Conservation (phyloP, 495 filamentous ascomycete genomes). For the Penicillium mononematosum region DNA sequence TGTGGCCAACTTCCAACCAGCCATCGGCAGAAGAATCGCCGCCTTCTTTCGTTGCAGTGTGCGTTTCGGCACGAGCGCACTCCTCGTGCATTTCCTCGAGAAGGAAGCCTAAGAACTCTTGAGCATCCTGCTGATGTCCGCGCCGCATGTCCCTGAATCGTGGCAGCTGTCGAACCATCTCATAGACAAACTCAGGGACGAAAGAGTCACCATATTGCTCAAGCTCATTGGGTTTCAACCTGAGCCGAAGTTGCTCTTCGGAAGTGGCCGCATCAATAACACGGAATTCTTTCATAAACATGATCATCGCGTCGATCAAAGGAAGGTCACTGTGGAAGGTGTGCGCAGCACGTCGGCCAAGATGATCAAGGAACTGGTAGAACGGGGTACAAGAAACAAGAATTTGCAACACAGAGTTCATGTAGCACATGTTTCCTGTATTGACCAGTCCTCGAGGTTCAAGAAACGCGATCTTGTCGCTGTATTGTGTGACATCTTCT, state of each 20-base stretch:
- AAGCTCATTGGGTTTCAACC: constrained; percentile 75
- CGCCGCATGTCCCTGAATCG: constrained; percentile 91
- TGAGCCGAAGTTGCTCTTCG: constrained; percentile 67
- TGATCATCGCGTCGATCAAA: constrained; percentile 90
- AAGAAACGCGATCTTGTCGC: constrained; percentile 72
- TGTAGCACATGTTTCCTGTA: constrained; percentile 99
- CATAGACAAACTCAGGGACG: constrained; percentile 92
- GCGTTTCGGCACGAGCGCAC: constrained; percentile 72
- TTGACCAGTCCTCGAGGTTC: constrained; percentile 95
- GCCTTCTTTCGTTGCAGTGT: constrained; percentile 40
- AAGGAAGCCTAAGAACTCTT: constrained; percentile 94
- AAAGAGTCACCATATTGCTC: constrained; percentile 92
- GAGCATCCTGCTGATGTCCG: constrained; percentile 96
- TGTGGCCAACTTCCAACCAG: constrained; percentile 92
- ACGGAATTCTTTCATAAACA: constrained; percentile 93
- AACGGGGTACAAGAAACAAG: constrained; percentile 91
- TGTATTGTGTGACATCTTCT: constrained; percentile 55
- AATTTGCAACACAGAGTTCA: constrained; percentile 98
- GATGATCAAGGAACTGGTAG: constrained; percentile 86
- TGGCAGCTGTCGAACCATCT: constrained; percentile 80
- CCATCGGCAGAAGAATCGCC: constrained; percentile 52
- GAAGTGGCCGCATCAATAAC: constrained; percentile 76
- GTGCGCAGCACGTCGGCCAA: constrained; percentile 77
- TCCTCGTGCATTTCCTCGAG: constrained; percentile 93
- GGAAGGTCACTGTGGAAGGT: constrained; percentile 95